A percentile compares a stretch with the other conserved stretches of the same genome.
Evolutionary conservation across 129 eudicot species (phyloP).

Genomic region (Lactuca sativa): DNA sequence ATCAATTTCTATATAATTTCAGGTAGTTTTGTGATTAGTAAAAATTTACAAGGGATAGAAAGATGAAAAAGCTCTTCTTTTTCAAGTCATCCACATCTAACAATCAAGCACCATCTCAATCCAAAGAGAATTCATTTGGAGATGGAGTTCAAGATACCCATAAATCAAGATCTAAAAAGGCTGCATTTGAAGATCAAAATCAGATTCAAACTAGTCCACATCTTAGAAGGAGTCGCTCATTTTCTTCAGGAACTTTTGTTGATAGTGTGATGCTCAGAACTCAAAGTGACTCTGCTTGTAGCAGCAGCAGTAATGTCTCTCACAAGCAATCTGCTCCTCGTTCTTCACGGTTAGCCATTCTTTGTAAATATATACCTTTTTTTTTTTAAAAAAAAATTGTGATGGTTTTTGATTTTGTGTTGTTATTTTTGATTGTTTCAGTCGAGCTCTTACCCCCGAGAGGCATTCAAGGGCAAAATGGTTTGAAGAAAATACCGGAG

Average conservation of each 20-base stretch:
- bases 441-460: slow-evolving; percentile 78
- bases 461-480: slow-evolving; percentile 53
- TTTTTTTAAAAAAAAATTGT: neutral
- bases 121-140: slow-evolving; percentile 55
- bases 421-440: slow-evolving; percentile 25
- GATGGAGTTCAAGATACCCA: slow-evolving; percentile 31
- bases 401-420: slow-evolving; percentile 9
- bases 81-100: slow-evolving; percentile 70
- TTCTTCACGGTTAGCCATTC: slow-evolving; percentile 53
- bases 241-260: slow-evolving; percentile 64
- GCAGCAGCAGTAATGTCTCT: slow-evolving; percentile 48
- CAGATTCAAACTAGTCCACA: slow-evolving; percentile 35
- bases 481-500: slow-evolving; percentile 36
- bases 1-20: slow-evolving; percentile 15
- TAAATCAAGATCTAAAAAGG: slow-evolving; percentile 44
- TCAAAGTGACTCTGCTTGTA: slow-evolving; percentile 69
- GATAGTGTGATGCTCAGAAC: slow-evolving; percentile 49
- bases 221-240: slow-evolving; percentile 83
- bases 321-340: slow-evolving; percentile 46
- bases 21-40: slow-evolving; percentile 24
- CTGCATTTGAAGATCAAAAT: slow-evolving; percentile 43
- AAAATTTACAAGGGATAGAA: slow-evolving; percentile 17
- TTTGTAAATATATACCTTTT: neutral
- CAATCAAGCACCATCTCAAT: slow-evolving; percentile 38
- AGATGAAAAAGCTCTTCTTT: slow-evolving; percentile 88